Percentiles rank a stretch among this genome's conserved stretches.
Conservation (phyloP, 441 rosid species). For the Adansonia grandidieri region DNA sequence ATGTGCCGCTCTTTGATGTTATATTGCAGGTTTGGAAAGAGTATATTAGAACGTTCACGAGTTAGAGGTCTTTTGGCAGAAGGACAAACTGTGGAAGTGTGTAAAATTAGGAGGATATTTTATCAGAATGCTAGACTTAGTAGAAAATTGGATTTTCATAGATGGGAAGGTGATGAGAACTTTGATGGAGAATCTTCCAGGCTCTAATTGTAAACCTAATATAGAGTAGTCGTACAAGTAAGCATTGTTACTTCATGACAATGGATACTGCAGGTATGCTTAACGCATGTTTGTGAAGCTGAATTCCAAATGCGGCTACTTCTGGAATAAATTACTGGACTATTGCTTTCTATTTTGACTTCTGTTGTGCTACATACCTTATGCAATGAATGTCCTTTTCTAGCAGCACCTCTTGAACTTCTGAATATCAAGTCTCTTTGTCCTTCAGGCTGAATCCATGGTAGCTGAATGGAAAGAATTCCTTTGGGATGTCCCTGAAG, state of each 20-base stretch:
- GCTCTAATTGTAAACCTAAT: constrained; percentile 5
- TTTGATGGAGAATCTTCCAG: constrained; percentile 17
- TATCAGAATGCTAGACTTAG: not conserved
- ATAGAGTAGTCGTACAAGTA: constrained; percentile 9
- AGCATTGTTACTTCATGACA: not conserved
- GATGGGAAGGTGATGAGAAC: constrained; percentile 9
- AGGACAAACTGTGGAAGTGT: not conserved
- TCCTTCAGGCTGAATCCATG: constrained; percentile 93
- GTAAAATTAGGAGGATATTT: constrained; percentile 16
- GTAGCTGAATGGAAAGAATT: constrained; percentile 99
- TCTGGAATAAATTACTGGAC: constrained; percentile 2
- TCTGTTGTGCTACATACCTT: constrained; percentile 21
- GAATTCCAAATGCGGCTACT: constrained; percentile 3
- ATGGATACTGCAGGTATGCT: constrained; percentile 2
- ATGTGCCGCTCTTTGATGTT: constrained; percentile 8
- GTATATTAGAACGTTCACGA: constrained; percentile 9
- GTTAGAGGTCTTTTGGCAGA: constrained; percentile 7
- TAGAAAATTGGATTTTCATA: constrained; percentile 10
- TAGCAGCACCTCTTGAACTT: constrained; percentile 10
- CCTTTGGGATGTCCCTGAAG: constrained; percentile 99
- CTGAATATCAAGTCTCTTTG: constrained; percentile 20
- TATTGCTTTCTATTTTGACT: constrained; percentile 8
- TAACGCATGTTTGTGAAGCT: not conserved
- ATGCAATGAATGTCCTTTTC: constrained; percentile 22
- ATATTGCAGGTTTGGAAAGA: not conserved